A percentile compares a stretch with the other conserved stretches of the same genome.
Conservation (phyloP, 1,284 basidiomycete genomes). For the Flammula alnicola region DNA sequence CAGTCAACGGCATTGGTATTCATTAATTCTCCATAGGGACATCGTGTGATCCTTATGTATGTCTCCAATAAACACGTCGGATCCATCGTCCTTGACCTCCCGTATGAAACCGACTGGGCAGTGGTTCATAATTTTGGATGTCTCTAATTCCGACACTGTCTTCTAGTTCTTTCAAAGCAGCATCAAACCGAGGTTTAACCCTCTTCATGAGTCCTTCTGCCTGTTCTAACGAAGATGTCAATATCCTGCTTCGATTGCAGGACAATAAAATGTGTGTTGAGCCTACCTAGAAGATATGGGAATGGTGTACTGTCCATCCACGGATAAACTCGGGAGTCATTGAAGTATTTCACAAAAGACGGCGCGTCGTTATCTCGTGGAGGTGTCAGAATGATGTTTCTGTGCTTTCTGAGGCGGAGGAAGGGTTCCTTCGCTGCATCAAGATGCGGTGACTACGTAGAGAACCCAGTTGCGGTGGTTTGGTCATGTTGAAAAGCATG, state of each 20-base stretch:
- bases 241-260: too few species aligned
- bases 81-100: constrained; percentile 52
- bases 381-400: constrained; percentile 63
- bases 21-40: constrained; percentile 38
- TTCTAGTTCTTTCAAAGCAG: constrained; percentile 32
- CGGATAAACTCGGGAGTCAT: constrained; percentile 51
- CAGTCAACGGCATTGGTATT: constrained; percentile 33
- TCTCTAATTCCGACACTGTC: constrained; percentile 25
- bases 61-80: constrained; percentile 51
- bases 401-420: constrained; percentile 51
- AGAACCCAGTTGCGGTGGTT: too few species aligned
- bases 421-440: constrained; percentile 59
- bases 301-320: constrained; percentile 52
- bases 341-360: constrained; percentile 43
- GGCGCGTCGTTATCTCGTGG: constrained; percentile 52
- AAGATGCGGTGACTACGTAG: too few species aligned
- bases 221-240: constrained; percentile 38
- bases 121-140: constrained; percentile 35
- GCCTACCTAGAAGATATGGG: constrained; percentile 53
- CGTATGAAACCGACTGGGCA: constrained; percentile 51
- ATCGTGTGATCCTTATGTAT: constrained; percentile 42
- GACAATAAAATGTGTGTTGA: too few species aligned
- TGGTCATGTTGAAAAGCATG: too few species aligned
- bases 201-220: constrained; percentile 30
- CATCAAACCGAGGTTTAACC: constrained; percentile 24